phyloP scores from a whole-genome alignment of 768 basidiomycete genomes.

The Butyriboletus loyo region DNA sequence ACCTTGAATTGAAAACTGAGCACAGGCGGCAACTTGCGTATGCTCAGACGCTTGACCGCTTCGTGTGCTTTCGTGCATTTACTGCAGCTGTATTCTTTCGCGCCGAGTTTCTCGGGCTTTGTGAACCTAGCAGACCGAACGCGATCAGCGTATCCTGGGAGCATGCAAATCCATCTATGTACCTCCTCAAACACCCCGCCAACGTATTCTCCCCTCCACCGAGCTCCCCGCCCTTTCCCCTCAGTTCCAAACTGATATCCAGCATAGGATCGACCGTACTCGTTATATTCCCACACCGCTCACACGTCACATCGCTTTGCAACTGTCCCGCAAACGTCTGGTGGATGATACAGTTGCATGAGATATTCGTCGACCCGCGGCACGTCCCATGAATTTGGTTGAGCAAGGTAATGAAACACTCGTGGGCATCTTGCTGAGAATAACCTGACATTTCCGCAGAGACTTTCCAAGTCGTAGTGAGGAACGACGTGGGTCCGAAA shows the following conservation, averaged over 20 bases:
- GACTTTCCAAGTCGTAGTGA: conserved; percentile 78
- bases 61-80: conserved; percentile 79
- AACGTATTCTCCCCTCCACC: conserved; percentile 62
- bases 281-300: conserved; percentile 74
- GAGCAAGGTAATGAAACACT: conserved; percentile 78
- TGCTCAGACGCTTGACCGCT: conserved; percentile 81
- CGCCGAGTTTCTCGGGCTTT: conserved; percentile 76
- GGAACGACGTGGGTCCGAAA: conserved; percentile 79
- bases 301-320: conserved; percentile 88
- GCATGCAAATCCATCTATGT: conserved; percentile 6
- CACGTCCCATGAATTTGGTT: conserved; percentile 86
- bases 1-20: conserved; percentile 94
- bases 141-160: background rate
- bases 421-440: conserved; percentile 92
- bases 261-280: conserved; percentile 86
- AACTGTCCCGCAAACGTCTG: conserved; percentile 84
- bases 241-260: conserved; percentile 86
- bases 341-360: conserved; percentile 90
- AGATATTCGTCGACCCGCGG: conserved; percentile 67
- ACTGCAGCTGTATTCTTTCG: conserved; percentile 80
- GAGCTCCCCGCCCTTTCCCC: conserved; percentile 45
- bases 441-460: conserved; percentile 85
- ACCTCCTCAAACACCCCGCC: conserved; percentile 74
- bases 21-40: conserved; percentile 83
- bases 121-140: conserved; percentile 58